phyloP scores from a whole-genome alignment of 164 flowering plant species.

The Brasenia schreberi region DNA sequence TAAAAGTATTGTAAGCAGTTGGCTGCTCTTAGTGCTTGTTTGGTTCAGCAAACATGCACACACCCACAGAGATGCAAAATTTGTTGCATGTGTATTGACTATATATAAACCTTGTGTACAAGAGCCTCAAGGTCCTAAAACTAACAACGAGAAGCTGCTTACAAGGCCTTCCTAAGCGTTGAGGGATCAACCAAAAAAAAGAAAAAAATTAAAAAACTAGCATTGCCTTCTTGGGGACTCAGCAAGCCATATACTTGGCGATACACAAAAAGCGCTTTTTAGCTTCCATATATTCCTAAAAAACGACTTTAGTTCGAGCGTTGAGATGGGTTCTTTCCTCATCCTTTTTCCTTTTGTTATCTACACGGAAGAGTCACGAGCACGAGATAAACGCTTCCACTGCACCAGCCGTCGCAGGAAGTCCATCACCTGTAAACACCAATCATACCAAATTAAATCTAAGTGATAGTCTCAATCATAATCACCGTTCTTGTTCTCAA shows the following conservation, averaged over 20 bases:
- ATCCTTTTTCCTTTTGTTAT: not conserved
- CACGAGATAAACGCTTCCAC: conserved; percentile 33
- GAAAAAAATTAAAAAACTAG: not conserved
- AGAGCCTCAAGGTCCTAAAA: not conserved
- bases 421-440: conserved; percentile 42
- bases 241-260: not conserved
- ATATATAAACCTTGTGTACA: not conserved
- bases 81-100: not conserved
- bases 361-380: not conserved
- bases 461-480: too few species aligned
- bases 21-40: too few species aligned
- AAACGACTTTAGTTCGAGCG: too few species aligned
- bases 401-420: conserved; percentile 64
- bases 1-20: too few species aligned
- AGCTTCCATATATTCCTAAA: not conserved
- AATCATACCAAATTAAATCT: too few species aligned
- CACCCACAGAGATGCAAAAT: not conserved
- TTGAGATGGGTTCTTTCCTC: not conserved
- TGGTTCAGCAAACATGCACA: too few species aligned
- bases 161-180: not conserved
- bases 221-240: not conserved
- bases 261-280: not conserved
- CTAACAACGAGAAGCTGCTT: not conserved
- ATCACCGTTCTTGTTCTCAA: not conserved
- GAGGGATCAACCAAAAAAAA: not conserved